Evolutionary conservation across 2,329 filamentous ascomycete genomes (phyloP).

Genomic region (Chalara sp.): DNA sequence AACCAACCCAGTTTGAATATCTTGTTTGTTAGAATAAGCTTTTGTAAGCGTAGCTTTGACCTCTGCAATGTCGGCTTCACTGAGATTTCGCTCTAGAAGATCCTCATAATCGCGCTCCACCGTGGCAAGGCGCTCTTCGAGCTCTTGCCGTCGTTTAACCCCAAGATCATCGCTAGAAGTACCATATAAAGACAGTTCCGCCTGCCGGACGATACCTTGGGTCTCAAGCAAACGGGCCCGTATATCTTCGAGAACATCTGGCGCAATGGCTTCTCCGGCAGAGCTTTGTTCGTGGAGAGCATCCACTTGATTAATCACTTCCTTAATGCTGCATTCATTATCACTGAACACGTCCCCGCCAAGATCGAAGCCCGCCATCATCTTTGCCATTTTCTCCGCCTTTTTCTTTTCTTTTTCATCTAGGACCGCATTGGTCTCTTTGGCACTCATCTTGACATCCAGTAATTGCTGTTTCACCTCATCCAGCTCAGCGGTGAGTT

Average conservation of each 20-base stretch:
- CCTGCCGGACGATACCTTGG: conserved; percentile 87
- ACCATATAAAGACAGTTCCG: conserved; percentile 78
- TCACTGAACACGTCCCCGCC: conserved; percentile 89
- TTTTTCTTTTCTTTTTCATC: conserved; percentile 99
- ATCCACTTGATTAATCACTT: conserved; percentile 79
- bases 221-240: conserved; percentile 77
- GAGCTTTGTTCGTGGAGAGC: conserved; percentile 69
- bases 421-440: conserved; percentile 80
- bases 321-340: conserved; percentile 79
- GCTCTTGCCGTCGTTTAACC: conserved; percentile 63
- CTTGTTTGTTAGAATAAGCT: conserved; percentile 68
- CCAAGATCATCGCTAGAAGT: conserved; percentile 56
- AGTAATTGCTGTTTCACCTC: conserved; percentile 94
- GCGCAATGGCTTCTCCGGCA: conserved; percentile 70
- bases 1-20: conserved; percentile 64
- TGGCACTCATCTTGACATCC: conserved; percentile 93
- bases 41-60: conserved; percentile 74
- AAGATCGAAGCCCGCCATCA: conserved; percentile 98
- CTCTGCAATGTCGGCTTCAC: conserved; percentile 73
- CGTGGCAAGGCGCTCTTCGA: conserved; percentile 68
- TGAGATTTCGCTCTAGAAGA: conserved; percentile 71
- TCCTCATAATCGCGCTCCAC: conserved; percentile 82
- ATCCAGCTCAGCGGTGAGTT: conserved; percentile 86
- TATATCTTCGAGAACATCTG: conserved; percentile 73
- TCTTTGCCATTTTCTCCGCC: conserved; percentile 98